phyloP scores from a whole-genome alignment of 768 basidiomycete genomes.

The Panaeolus cyanescens region DNA sequence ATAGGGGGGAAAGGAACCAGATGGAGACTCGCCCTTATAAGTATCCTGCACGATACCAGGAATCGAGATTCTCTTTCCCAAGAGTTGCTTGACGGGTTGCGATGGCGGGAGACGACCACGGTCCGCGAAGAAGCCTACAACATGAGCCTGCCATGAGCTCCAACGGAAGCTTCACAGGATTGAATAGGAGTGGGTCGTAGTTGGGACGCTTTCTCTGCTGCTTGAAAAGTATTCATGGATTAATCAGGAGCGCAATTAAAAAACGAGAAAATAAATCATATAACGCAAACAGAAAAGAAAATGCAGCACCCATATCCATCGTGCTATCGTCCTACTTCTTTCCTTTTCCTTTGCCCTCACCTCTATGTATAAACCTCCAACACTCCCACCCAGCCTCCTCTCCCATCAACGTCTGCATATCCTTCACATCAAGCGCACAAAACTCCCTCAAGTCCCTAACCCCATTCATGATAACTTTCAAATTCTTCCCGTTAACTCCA shows the following conservation, averaged over 20 bases:
- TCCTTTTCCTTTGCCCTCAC: slow-evolving; percentile 38
- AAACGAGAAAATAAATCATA: neutral
- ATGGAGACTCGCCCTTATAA: neutral
- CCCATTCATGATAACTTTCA: slow-evolving; percentile 80
- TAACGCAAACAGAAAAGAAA: too few species aligned
- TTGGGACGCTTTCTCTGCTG: too few species aligned
- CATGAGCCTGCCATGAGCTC: neutral
- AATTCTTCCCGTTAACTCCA: slow-evolving; percentile 83
- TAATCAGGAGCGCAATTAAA: neutral
- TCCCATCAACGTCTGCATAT: slow-evolving; percentile 77
- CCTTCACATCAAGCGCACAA: slow-evolving; percentile 58
- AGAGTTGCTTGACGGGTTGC: too few species aligned
- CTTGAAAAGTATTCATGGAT: neutral
- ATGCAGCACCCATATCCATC: slow-evolving; percentile 7
- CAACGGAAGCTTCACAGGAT: neutral
- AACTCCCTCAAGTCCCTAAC: slow-evolving; percentile 79
- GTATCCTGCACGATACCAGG: neutral
- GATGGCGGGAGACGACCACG: neutral
- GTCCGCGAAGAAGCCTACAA: neutral
- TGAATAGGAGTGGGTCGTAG: neutral
- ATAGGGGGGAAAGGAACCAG: neutral
- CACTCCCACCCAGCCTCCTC: slow-evolving; percentile 79
- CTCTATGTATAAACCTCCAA: slow-evolving; percentile 81
- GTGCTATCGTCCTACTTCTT: neutral
- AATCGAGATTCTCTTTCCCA: neutral